These are phyloP conservation scores for Talaromyces adpressus DNA, from an alignment of 495 filamentous ascomycete species.

Conservation along the genomic window DNA sequence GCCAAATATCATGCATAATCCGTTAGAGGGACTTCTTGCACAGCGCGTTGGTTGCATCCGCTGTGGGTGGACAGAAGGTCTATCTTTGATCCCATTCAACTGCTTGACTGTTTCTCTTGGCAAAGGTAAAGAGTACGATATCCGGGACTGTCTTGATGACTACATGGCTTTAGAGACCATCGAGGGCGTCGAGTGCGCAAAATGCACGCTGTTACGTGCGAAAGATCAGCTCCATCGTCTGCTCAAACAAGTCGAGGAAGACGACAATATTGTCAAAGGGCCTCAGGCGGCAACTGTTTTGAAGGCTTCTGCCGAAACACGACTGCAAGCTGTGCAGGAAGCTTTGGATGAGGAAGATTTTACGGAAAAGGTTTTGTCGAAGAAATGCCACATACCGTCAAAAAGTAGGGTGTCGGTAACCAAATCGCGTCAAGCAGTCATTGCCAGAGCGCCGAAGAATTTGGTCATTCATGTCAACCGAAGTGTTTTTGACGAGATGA, in stretches of 20 bases:
- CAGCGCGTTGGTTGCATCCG: slow-evolving; percentile 83
- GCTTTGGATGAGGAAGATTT: slow-evolving; percentile 77
- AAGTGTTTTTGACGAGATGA: slow-evolving; percentile 79
- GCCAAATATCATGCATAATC: slow-evolving; percentile 41
- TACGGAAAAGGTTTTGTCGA: slow-evolving; percentile 61
- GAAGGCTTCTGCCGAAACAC: slow-evolving; percentile 27
- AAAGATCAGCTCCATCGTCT: slow-evolving; percentile 42
- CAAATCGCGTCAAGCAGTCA: slow-evolving; percentile 82
- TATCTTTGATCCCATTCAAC: slow-evolving; percentile 87
- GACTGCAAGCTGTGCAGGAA: slow-evolving; percentile 55
- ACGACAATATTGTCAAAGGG: slow-evolving; percentile 13
- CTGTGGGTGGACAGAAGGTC: slow-evolving; percentile 80
- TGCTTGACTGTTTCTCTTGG: slow-evolving; percentile 82
- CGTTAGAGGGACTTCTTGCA: slow-evolving; percentile 80
- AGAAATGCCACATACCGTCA: slow-evolving; percentile 66
- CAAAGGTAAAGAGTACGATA: slow-evolving; percentile 44
- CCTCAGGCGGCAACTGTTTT: slow-evolving; percentile 22
- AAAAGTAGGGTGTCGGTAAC: slow-evolving; percentile 61
- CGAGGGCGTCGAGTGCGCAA: slow-evolving; percentile 81
- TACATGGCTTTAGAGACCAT: slow-evolving; percentile 82
- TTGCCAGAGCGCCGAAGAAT: slow-evolving; percentile 72
- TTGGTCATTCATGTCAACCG: slow-evolving; percentile 85
- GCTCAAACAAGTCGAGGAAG: slow-evolving; percentile 26
- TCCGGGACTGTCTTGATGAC: slow-evolving; percentile 74
- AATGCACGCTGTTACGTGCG: slow-evolving; percentile 69